Evolutionary conservation across 1,139 yeast genomes (phyloP).

Genomic region (Sugiyamaella grinbergsii): DNA sequence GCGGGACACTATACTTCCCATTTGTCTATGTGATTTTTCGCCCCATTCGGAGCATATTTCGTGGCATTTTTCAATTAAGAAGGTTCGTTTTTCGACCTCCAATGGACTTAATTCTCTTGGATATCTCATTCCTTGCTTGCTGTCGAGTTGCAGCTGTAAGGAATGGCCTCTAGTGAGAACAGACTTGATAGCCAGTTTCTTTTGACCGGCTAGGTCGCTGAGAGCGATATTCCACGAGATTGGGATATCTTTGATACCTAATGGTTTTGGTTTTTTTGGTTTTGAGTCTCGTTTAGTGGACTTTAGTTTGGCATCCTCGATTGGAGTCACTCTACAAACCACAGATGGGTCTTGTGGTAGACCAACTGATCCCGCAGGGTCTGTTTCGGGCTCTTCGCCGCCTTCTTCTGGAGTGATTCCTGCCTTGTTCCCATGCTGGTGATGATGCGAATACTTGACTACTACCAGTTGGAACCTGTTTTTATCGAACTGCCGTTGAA

Average conservation of each 20-base stretch:
- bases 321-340: slow-evolving; percentile 31
- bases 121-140: slow-evolving; percentile 36
- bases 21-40: slow-evolving; percentile 31
- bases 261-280: slow-evolving; percentile 27
- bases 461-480: slow-evolving; percentile 29
- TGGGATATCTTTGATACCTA: slow-evolving; percentile 38
- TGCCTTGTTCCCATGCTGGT: slow-evolving; percentile 16
- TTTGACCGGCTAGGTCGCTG: slow-evolving; percentile 41
- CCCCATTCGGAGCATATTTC: slow-evolving; percentile 38
- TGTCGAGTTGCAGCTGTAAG: slow-evolving; percentile 35
- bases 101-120: slow-evolving; percentile 34
- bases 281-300: slow-evolving; percentile 19
- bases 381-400: background rate
- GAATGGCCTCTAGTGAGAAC: slow-evolving; percentile 39
- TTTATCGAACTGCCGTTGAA: slow-evolving; percentile 24
- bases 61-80: slow-evolving; percentile 34
- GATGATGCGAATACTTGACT: slow-evolving; percentile 26
- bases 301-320: background rate
- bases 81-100: slow-evolving; percentile 40
- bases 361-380: slow-evolving; percentile 2
- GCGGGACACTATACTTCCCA: slow-evolving; percentile 32
- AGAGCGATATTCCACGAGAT: slow-evolving; percentile 41
- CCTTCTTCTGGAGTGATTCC: slow-evolving; percentile 18
- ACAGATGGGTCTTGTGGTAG: slow-evolving; percentile 28
- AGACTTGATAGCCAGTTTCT: slow-evolving; percentile 42